Evolutionary conservation across 345 rosid genomes (phyloP).

Genomic region (Eucalyptus cloeziana): DNA sequence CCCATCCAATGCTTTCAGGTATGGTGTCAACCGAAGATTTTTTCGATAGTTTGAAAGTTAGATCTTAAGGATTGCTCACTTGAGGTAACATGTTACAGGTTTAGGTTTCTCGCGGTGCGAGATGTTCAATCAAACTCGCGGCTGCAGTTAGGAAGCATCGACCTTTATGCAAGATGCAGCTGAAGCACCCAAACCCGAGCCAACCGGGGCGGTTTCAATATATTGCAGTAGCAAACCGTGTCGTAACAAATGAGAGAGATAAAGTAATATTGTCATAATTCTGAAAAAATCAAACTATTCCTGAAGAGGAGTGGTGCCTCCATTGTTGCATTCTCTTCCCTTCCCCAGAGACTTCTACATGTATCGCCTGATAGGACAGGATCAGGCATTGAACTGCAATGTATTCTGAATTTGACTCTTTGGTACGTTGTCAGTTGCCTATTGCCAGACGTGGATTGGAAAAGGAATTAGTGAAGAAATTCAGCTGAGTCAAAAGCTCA

Average conservation of each 20-base stretch:
- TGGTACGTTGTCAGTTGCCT: not conserved
- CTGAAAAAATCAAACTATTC: not conserved
- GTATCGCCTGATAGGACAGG: not conserved
- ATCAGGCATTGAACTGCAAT: not conserved
- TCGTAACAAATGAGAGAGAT: not conserved
- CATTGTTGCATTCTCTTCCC: not conserved
- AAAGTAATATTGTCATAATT: not conserved
- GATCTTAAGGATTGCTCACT: not conserved
- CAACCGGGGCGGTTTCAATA: not conserved
- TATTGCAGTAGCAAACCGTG: not conserved
- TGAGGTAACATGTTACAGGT: slow-evolving; percentile 23
- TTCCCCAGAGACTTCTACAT: not conserved
- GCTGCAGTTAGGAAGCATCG: slow-evolving; percentile 69
- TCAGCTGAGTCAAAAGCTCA: not conserved
- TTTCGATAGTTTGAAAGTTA: not conserved
- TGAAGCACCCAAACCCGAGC: not conserved
- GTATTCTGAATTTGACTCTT: not conserved
- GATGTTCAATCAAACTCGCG: slow-evolving; percentile 45
- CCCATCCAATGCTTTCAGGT: slow-evolving; percentile 71
- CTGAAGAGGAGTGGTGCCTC: not conserved
- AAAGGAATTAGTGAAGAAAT: not conserved
- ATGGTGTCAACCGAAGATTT: not conserved
- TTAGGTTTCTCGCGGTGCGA: slow-evolving; percentile 42
- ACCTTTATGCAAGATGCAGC: slow-evolving; percentile 28
- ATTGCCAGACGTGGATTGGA: not conserved